Conservation (phyloP, 1,284 basidiomycete species). For the Rhodotorula sp. region DNA sequence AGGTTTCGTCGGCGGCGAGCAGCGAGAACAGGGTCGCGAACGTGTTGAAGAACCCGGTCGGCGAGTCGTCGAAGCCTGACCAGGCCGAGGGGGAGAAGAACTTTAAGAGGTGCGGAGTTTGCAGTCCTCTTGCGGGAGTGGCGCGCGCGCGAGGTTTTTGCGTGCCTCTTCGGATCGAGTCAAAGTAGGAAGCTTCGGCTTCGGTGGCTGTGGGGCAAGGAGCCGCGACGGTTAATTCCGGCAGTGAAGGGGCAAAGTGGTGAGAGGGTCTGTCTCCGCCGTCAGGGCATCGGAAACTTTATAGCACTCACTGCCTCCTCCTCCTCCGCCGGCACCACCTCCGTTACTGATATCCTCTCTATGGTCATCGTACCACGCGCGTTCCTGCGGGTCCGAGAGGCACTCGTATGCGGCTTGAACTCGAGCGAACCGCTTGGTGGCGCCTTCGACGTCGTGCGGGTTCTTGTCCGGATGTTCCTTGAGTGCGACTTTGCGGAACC, state of each 20-base stretch:
- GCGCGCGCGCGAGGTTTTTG: constrained; percentile 52
- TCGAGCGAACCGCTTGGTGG: constrained; percentile 82
- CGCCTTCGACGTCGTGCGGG: constrained; percentile 60
- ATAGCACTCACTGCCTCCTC: constrained; percentile 7
- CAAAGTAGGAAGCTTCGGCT: constrained; percentile 61
- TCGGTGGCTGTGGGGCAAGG: constrained; percentile 58
- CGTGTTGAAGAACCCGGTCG: constrained; percentile 81
- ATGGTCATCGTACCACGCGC: constrained; percentile 98
- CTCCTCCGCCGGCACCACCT: constrained; percentile 1
- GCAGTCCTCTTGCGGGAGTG: constrained; percentile 70
- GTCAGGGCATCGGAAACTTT: neutral
- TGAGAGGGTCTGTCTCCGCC: neutral
- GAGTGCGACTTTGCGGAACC: constrained; percentile 46
- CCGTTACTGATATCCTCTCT: constrained; percentile 60
- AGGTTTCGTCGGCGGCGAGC: constrained; percentile 72
- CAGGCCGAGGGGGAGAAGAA: constrained; percentile 82
- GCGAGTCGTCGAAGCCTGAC: constrained; percentile 66
- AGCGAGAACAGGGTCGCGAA: constrained; percentile 87
- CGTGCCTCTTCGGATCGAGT: constrained; percentile 23
- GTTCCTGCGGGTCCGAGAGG: constrained; percentile 77
- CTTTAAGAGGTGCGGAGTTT: constrained; percentile 69
- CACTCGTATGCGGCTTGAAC: constrained; percentile 96
- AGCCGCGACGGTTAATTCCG: neutral
- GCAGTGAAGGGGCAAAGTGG: neutral
- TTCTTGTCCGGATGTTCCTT: constrained; percentile 54